phyloP scores from a whole-genome alignment of 495 filamentous ascomycete genomes.

The Penicillium samsonianum region DNA sequence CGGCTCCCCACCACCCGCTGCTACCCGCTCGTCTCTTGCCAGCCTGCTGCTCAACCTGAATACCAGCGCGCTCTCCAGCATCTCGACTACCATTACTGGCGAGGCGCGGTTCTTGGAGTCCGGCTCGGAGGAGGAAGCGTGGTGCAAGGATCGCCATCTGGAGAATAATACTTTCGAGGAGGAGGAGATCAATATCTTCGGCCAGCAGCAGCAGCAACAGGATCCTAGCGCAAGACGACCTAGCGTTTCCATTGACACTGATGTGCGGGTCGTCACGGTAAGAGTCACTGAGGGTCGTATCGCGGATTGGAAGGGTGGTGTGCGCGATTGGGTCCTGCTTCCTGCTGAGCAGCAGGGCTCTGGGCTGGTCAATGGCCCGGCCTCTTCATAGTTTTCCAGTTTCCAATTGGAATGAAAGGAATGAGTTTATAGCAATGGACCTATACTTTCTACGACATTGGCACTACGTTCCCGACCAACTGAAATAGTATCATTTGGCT shows the following conservation, averaged over 20 bases:
- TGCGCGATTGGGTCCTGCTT: conserved; percentile 68
- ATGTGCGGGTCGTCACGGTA: conserved; percentile 74
- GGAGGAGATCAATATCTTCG: conserved; percentile 48
- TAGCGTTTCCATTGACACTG: conserved; percentile 65
- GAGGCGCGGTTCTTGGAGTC: conserved; percentile 67
- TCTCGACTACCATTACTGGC: conserved; percentile 91
- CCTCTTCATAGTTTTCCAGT: conserved; percentile 10
- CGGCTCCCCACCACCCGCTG: conserved; percentile 64
- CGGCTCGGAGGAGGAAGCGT: conserved; percentile 77
- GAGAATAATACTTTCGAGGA: conserved; percentile 85
- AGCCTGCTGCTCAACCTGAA: conserved; percentile 86
- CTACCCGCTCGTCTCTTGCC: conserved; percentile 69
- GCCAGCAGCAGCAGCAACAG: conserved; percentile 38
- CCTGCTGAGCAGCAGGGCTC: conserved; percentile 31
- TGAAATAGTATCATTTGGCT: neutral
- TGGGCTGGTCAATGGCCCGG: conserved; percentile 42
- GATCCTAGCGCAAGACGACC: conserved; percentile 31
- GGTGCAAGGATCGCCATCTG: conserved; percentile 77
- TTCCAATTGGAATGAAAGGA: neutral
- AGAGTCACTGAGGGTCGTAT: conserved; percentile 72
- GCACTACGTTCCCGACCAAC: neutral
- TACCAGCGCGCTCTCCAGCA: conserved; percentile 81
- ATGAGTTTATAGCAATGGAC: neutral
- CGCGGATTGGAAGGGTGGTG: conserved; percentile 78
- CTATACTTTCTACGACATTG: neutral